Percentiles rank a stretch among this genome's conserved stretches.
These are phyloP conservation scores for Dictyostelium firmibasis DNA, from an alignment of 78 protist genomes.

Conservation along the genomic window DNA sequence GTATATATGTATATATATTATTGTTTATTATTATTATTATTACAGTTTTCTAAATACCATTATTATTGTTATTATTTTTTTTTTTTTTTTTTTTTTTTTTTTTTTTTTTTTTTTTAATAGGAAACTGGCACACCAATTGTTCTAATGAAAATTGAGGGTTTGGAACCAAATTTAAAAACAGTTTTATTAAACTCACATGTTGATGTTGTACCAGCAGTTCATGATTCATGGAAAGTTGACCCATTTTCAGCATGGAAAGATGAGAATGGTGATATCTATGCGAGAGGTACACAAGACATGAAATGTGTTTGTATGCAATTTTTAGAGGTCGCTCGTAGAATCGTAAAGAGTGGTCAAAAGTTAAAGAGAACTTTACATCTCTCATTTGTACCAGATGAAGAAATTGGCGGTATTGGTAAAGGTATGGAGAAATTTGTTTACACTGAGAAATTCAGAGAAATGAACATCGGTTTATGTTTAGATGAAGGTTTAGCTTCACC, in stretches of 20 bases:
- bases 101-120: neutral
- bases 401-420: conserved; percentile 87
- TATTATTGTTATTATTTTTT: neutral
- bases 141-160: conserved; percentile 81
- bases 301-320: conserved; percentile 92
- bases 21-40: no score
- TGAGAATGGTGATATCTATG: conserved; percentile 81
- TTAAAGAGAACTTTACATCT: conserved; percentile 43
- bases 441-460: conserved; percentile 17
- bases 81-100: neutral
- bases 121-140: conserved; percentile 77
- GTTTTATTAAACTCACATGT: conserved; percentile 89
- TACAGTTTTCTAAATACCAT: neutral
- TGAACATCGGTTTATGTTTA: conserved; percentile 86
- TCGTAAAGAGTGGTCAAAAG: conserved; percentile 1
- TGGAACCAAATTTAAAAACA: conserved; percentile 74
- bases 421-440: conserved; percentile 85
- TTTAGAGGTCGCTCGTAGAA: conserved; percentile 61
- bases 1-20: neutral
- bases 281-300: conserved; percentile 96
- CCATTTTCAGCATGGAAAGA: conserved; percentile 78
- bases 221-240: conserved; percentile 74
- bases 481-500: conserved; percentile 91
- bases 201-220: conserved; percentile 91
- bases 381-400: conserved; percentile 90